Percentiles rank a stretch among this genome's conserved stretches.
These are phyloP conservation scores for Hepatocystis sp. DNA, from an alignment of 169 alveolate genomes.

Conservation along the genomic window DNA sequence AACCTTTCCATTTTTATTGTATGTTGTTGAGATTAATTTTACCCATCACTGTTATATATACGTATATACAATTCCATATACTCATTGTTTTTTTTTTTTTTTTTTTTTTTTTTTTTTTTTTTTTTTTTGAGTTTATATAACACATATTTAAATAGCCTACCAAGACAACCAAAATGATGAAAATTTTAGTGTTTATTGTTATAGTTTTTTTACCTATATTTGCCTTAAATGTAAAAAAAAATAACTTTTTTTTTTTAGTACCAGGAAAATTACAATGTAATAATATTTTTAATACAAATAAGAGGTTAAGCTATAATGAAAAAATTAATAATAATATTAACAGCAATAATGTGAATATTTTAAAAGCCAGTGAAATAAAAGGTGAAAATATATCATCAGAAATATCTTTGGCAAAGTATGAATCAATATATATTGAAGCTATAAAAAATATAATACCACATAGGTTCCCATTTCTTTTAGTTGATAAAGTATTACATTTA, in stretches of 20 bases:
- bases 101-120: conserved; percentile 8
- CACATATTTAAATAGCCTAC: not conserved
- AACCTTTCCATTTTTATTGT: no score
- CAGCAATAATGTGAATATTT: no score
- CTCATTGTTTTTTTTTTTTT: not conserved
- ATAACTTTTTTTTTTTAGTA: conserved; percentile 7
- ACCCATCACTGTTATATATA: not conserved
- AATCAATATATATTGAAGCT: conserved; percentile 65
- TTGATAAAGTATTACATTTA: conserved; percentile 79
- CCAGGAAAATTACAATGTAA: no score
- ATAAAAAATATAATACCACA: conserved; percentile 79
- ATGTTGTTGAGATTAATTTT: no score
- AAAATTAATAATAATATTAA: no score
- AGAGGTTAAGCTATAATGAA: no score
- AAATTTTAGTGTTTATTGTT: conserved; percentile 3
- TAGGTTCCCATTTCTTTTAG: conserved; percentile 80
- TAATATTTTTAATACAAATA: no score
- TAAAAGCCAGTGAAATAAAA: not conserved
- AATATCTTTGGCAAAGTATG: conserved; percentile 6
- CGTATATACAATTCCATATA: not conserved
- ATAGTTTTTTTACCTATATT: conserved; percentile 2
- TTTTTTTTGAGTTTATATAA: not conserved
- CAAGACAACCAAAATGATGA: not conserved
- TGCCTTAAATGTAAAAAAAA: conserved; percentile 2
- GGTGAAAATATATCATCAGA: conserved; percentile 28